These are phyloP conservation scores for Teratosphaeria epicoccoides DNA, from an alignment of 2,329 filamentous ascomycete species.

Conservation along the genomic window DNA sequence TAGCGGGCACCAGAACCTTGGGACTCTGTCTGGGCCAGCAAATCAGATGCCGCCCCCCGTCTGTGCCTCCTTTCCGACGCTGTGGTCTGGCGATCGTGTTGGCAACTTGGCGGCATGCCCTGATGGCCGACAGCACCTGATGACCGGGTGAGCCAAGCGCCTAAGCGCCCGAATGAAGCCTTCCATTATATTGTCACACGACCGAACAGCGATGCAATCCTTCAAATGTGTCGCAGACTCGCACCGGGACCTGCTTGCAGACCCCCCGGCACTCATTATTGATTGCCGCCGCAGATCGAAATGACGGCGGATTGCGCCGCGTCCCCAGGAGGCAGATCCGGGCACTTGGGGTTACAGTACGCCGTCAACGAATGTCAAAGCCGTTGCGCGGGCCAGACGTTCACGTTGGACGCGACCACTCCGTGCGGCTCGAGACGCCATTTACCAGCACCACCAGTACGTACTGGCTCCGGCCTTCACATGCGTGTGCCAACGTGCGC, in stretches of 20 bases:
- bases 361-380: too few relatives aligned
- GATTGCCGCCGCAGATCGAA: background rate
- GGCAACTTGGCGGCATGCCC: background rate
- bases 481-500: background rate
- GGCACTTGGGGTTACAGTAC: too few relatives aligned
- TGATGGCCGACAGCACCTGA: too few relatives aligned
- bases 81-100: background rate
- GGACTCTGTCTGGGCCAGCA: background rate
- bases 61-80: background rate
- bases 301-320: background rate
- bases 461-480: too few relatives aligned
- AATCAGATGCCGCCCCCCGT: background rate
- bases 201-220: background rate
- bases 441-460: too few relatives aligned
- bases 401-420: too few relatives aligned
- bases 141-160: too few relatives aligned
- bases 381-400: too few relatives aligned
- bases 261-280: background rate
- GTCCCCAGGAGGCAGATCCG: too few relatives aligned
- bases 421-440: too few relatives aligned
- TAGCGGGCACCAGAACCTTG: background rate
- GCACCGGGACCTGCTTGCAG: background rate
- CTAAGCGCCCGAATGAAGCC: too few relatives aligned
- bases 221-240: background rate
- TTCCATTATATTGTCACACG: too few relatives aligned